phyloP scores from a whole-genome alignment of 257 asterid species.

The Lycium barbarum region DNA sequence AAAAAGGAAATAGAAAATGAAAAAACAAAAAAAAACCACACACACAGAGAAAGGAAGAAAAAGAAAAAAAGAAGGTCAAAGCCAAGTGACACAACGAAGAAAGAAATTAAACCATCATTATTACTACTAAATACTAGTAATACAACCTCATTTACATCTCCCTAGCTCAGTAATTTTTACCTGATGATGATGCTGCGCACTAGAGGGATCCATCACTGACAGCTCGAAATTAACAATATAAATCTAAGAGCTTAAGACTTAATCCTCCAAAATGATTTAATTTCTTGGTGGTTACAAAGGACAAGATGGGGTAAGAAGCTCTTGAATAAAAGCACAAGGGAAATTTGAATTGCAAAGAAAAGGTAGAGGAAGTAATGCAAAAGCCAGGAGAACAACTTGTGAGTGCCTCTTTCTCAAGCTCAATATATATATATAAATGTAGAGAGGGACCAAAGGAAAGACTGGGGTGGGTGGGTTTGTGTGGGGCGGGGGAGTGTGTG shows the following conservation, averaged over 20 bases:
- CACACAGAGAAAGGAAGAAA: background rate
- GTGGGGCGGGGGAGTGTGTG: background rate
- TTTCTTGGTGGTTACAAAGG: background rate
- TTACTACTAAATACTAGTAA: background rate
- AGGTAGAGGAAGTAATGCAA: background rate
- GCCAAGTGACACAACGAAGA: background rate
- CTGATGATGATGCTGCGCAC: conserved; percentile 64
- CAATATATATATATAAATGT: conserved; percentile 38
- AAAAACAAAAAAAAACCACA: background rate
- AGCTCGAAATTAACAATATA: background rate
- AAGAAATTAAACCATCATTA: background rate
- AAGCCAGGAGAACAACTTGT: conserved; percentile 9
- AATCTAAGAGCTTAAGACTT: background rate
- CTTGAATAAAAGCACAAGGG: background rate
- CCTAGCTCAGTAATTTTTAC: conserved; percentile 33
- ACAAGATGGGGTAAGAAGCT: background rate
- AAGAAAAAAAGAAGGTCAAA: background rate
- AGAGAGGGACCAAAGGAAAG: conserved; percentile 32
- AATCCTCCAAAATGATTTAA: background rate
- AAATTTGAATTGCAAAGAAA: conserved; percentile 1
- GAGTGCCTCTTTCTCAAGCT: conserved; percentile 11
- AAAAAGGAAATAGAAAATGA: background rate
- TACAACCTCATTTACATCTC: background rate
- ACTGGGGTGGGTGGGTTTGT: background rate
- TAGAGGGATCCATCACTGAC: conserved; percentile 72